A percentile compares a stretch with the other conserved stretches of the same genome.
Evolutionary conservation across 2,329 filamentous ascomycete species (phyloP).

Genomic region (Fusarium newnesense): DNA sequence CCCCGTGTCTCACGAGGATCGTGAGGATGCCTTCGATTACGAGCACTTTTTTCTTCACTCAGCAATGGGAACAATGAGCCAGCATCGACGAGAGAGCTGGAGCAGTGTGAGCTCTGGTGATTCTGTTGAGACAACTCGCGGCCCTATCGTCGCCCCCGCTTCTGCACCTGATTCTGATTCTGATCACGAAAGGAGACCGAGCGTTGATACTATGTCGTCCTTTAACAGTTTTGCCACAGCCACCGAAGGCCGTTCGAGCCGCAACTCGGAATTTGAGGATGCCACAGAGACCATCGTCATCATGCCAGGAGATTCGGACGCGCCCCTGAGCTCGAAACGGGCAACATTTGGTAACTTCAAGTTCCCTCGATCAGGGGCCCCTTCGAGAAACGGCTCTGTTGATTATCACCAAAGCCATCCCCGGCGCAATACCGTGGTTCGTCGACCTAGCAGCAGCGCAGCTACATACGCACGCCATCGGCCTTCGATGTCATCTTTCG

Average conservation of each 20-base stretch:
- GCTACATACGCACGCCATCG: constrained; percentile 42
- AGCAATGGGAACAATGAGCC: constrained; percentile 81
- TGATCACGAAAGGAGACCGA: constrained; percentile 53
- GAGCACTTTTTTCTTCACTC: constrained; percentile 96
- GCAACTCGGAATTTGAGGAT: constrained; percentile 44
- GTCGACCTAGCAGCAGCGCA: constrained; percentile 49
- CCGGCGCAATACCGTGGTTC: constrained; percentile 53
- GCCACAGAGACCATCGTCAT: constrained; percentile 34
- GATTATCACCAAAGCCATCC: constrained; percentile 34
- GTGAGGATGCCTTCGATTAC: constrained; percentile 95
- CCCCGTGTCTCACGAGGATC: constrained; percentile 85
- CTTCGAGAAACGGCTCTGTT: constrained; percentile 40
- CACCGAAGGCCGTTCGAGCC: constrained; percentile 59
- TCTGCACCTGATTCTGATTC: constrained; percentile 13
- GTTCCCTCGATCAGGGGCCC: constrained; percentile 33
- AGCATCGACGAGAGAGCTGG: constrained; percentile 53
- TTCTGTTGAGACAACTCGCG: constrained; percentile 71
- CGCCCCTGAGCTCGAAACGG: constrained; percentile 36
- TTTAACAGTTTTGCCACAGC: constrained; percentile 68
- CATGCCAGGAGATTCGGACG: constrained; percentile 36
- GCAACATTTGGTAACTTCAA: constrained; percentile 43
- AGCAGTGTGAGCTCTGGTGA: constrained; percentile 68
- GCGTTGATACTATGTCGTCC: constrained; percentile 62
- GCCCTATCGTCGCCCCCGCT: constrained; percentile 42
- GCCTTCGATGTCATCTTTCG: constrained; percentile 66